Evolutionary conservation across 192 early-diverging fungal species (phyloP), one percentile per base, ranked within the genome.

Genomic region (Coemansia sp.): DNA sequence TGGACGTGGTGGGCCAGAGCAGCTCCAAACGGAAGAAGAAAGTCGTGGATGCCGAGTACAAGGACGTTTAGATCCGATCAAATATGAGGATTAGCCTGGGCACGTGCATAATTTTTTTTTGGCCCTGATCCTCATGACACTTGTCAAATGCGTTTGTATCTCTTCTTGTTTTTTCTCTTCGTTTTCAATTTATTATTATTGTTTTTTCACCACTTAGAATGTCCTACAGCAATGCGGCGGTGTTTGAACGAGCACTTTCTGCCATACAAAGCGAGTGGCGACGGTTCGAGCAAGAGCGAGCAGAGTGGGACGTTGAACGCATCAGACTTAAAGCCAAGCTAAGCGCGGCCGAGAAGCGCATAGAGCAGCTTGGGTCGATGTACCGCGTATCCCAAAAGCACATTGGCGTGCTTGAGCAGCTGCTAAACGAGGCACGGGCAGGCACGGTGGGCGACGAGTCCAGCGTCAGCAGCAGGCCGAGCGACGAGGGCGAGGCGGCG

Each of bases 291-390:
- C 45, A 42, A 11, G 81, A 83, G 59, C 72, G 81, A 1, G 68
- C 70, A 13, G 72, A 71, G 20, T 83, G 81, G 81, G 72, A 72
- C 39, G 65, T 83, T 2, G 81, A 83, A 50, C 72, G 81, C 9
- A 64, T 78, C 17, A 70, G 68, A 51, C 76, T 83, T 8, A 83
- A 83, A 67, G 67, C 76, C 3, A 41, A 67, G 42, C 62, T 83
- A 4, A 71, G 69, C 17, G 76, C 72, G 0, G 40, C 67, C n/a
- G 81, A 83, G 22, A 75, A 73, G 50, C 81, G 81, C n/a, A 71
- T 75, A 2, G 72, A 70, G 2, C 76, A 75, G 8, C 50, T 78
- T 40, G 48, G 39, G 1, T 40, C 76, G 11, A 56, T 72, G 19
- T 72, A 68, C 46, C 58, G 36, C 2, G 62, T 62, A 11, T 69